A percentile compares a stretch with the other conserved stretches of the same genome.
Conservation (phyloP, 345 rosid genomes). For the Firmiana major region DNA sequence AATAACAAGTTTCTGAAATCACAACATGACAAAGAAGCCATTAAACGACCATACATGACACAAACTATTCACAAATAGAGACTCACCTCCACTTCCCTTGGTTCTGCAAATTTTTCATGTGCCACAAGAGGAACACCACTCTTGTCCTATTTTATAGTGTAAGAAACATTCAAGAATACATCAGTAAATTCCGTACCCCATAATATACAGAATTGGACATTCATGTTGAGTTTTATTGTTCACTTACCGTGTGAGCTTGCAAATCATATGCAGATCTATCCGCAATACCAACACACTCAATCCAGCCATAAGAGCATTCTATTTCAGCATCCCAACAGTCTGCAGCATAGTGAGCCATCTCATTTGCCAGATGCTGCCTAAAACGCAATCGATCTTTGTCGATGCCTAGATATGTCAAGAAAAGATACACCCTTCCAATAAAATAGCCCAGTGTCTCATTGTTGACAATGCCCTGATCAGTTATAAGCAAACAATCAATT, state of each 20-base stretch:
- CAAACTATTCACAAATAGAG: background rate
- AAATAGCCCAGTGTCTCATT: slow-evolving; percentile 92
- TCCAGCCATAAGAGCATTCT: slow-evolving; percentile 93
- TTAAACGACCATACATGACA: background rate
- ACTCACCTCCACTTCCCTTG: slow-evolving; percentile 82
- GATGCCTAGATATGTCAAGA: slow-evolving; percentile 75
- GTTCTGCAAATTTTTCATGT: slow-evolving; percentile 76
- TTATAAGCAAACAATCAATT: background rate
- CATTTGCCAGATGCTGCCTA: slow-evolving; percentile 93
- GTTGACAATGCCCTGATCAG: slow-evolving; percentile 74
- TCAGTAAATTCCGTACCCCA: background rate
- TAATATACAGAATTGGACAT: background rate
- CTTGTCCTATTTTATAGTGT: slow-evolving; percentile 51
- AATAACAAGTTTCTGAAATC: slow-evolving; percentile 70
- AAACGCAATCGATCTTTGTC: slow-evolving; percentile 74
- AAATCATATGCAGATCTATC: slow-evolving; percentile 94
- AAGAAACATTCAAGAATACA: background rate
- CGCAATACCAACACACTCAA: slow-evolving; percentile 96
- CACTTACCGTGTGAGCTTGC: slow-evolving; percentile 66
- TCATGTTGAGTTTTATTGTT: background rate
- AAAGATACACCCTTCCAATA: slow-evolving; percentile 91
- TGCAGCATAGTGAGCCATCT: slow-evolving; percentile 99
- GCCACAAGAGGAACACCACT: slow-evolving; percentile 81
- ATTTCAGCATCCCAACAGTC: slow-evolving; percentile 99
- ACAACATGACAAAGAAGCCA: background rate